Evolutionary conservation across 1,139 yeast genomes (phyloP), one percentile per base, ranked within the genome.

Genomic region (Candida dubliniensis): DNA sequence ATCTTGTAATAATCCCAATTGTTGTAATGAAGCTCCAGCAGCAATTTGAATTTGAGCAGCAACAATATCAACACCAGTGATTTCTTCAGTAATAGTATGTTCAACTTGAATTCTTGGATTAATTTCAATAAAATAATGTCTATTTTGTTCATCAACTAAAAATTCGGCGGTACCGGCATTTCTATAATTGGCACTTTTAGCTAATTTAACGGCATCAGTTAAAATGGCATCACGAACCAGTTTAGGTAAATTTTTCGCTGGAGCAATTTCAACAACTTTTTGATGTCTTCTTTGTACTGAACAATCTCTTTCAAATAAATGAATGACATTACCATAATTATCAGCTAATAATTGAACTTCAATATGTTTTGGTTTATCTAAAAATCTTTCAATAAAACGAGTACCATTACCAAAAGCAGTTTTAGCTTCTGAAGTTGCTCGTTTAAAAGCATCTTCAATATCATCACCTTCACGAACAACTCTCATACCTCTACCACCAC

Each of bases 401-500:
- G 99, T 93, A 57, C 99, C 99, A 64, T 93, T 91, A 61, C 99
- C 99, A 58, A 93, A 93, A 11, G 99, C 85, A 37, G 96, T 79
- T 62, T 83, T 78, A 47, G 99, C 99, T 74, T 95, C 99, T 33
- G 96, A 86, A 35, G 87, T 82, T 36, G 99, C 99, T 70, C 99
- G 84, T 60, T 77, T 74, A 73, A 93, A 93, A 32, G 98, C 98
- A 66, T 93, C 98, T 42, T 67, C 84, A 51, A 93, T 82, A 63
- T 85, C 90, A 56, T 93, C 99, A 57, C 97, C 98, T 67, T 93
- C 97, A 63, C 95, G 79, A 41, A 95, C 99, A 43, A 93, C 98
- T 74, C 99, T 84, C 99, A 93, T 93, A 77, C 99, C 99, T 71
- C 99, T 84, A 62, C 99, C 99, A 77, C 99, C 99, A 72, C 99